Percentiles rank a stretch among this genome's conserved stretches.
Evolutionary conservation across 306 rosid species (phyloP).

Genomic region (Trifolium subterraneum): DNA sequence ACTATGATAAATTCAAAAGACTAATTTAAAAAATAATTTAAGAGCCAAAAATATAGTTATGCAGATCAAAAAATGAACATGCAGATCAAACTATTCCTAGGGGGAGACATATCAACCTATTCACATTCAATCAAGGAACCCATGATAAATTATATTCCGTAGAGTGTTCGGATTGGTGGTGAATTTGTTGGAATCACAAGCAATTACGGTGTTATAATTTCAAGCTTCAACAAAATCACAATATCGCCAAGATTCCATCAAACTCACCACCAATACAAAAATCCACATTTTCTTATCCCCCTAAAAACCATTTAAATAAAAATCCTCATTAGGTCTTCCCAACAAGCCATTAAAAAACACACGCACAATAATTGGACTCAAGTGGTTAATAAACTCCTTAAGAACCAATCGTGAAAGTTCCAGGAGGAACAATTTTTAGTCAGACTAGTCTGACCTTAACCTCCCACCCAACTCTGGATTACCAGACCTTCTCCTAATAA

Average conservation of each 20-base stretch:
- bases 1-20: neutral
- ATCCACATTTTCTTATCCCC: neutral
- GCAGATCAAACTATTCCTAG: neutral
- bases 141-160: conserved; percentile 4
- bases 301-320: too few species aligned
- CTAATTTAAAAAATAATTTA: neutral
- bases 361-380: too few species aligned
- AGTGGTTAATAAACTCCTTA: too few species aligned
- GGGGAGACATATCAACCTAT: neutral
- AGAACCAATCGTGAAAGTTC: too few species aligned
- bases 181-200: neutral
- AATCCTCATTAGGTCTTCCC: neutral
- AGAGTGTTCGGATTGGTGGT: neutral
- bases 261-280: neutral
- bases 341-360: neutral
- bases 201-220: neutral
- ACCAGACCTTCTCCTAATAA: too few species aligned
- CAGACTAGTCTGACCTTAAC: too few species aligned
- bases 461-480: too few species aligned
- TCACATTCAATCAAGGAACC: conserved; percentile 13
- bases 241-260: neutral
- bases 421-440: too few species aligned
- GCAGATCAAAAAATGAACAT: neutral
- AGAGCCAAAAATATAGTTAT: neutral
- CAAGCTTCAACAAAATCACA: neutral